Evolutionary conservation across 2,329 filamentous ascomycete species (phyloP), one percentile per base, ranked within the genome.

Genomic region (Colletotrichum lentis): DNA sequence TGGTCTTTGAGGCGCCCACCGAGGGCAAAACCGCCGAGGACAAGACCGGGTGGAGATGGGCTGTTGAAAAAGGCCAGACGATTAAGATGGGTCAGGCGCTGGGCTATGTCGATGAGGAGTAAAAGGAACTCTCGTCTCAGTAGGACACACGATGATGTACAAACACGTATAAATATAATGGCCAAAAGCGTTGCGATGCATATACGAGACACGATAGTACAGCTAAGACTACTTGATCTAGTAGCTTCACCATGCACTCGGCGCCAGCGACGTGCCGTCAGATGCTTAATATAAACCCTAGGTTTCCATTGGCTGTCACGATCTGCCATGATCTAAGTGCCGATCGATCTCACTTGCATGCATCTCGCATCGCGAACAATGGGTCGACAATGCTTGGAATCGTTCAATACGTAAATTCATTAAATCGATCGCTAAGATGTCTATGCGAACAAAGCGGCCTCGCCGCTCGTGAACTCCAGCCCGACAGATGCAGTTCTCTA

Each of bases 1-100:
- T 99, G 60, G 94, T 99, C 0, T 99, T 99, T 76, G 96, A 99
- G 80, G 96, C 96, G 14, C 96, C 96, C 0, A 69, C 60, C 16
- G 70, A 69, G 62, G 22, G 69, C 41, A 70, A 63, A 31, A 44
- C 60, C 6, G 24, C 43, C 18, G 81, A 85, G 59, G 81, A 85
- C 62, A 87, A 84, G 66, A 87, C 86, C 16, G 94, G 94, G 0
- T 98, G 93, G 87, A 87, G 85, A 69, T 99, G 96, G 95, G 85
- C 84, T 35, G 91, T 98, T 56, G 88, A 95, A 76, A 93, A 93
- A 79, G 96, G 95, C 0, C 91, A 95, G 82, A 91, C 85, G 73
- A 88, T 99, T 69, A 94, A 94, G 82, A 91, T 98, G 81, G 96
- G 96, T 3, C 86, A 99, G 81, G 89, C 91, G 8, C 78, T 99